Evolutionary conservation across 2,329 filamentous ascomycete genomes (phyloP).

Genomic region (Davidsoniella eucalypti): DNA sequence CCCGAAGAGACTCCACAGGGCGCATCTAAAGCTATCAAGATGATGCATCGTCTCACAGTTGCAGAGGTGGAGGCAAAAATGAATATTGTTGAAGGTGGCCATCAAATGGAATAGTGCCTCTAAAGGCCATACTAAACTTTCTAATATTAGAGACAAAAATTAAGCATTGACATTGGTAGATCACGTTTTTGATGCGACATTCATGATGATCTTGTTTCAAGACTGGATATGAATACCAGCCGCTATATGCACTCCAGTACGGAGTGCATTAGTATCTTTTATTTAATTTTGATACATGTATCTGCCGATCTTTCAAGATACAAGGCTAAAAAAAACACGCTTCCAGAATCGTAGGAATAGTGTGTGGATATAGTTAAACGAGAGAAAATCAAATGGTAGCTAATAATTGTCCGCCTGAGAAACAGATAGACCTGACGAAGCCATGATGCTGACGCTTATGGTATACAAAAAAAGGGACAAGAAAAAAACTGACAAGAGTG

Average conservation of each 20-base stretch:
- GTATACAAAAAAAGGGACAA: background rate
- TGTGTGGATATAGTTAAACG: too few species aligned
- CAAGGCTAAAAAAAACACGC: too few species aligned
- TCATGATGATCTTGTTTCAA: background rate
- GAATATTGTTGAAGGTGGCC: constrained; percentile 35
- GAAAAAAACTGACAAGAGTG: background rate
- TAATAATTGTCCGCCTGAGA: too few species aligned
- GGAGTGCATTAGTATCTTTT: background rate
- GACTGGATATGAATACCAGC: background rate
- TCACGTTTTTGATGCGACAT: background rate
- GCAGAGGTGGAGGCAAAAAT: constrained; percentile 52
- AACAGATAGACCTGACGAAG: too few species aligned
- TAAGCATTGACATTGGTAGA: background rate
- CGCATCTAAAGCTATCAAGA: constrained; percentile 44
- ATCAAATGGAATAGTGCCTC: too few species aligned
- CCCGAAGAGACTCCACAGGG: constrained; percentile 36
- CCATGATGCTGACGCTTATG: too few species aligned
- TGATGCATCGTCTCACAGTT: constrained; percentile 62
- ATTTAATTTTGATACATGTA: background rate
- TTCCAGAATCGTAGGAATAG: too few species aligned
- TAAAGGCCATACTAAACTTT: background rate
- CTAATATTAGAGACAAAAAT: background rate
- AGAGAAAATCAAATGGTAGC: too few species aligned
- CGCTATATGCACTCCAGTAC: background rate
- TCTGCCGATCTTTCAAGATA: too few species aligned